A percentile compares a stretch with the other conserved stretches of the same genome.
These are phyloP conservation scores for Solanum chacoense DNA, from an alignment of 305 asterid genomes.

Conservation along the genomic window DNA sequence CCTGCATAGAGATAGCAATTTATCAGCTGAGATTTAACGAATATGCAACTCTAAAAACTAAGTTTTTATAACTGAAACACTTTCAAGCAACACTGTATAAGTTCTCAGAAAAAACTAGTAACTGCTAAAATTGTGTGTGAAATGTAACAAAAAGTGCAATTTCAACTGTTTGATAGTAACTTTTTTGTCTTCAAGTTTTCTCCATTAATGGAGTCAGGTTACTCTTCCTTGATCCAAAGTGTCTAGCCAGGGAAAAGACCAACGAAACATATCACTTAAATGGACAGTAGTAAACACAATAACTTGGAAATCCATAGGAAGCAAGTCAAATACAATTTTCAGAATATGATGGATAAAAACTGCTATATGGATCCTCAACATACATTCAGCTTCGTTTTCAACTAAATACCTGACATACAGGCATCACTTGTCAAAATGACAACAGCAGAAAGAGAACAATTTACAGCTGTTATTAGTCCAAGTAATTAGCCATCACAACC, in stretches of 20 bases:
- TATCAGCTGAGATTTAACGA: background rate
- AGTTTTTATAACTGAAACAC: background rate
- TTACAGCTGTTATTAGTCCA: background rate
- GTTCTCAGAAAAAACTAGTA: background rate
- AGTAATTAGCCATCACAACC: background rate
- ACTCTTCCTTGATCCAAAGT: background rate
- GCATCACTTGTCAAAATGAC: background rate
- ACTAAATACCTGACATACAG: background rate
- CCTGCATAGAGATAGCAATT: constrained; percentile 24
- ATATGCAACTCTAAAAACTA: background rate
- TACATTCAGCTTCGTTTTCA: background rate
- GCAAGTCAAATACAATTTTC: background rate
- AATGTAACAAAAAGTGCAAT: background rate
- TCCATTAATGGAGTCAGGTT: background rate
- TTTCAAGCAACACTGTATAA: background rate
- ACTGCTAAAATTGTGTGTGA: background rate
- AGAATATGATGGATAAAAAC: background rate
- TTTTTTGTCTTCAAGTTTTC: background rate
- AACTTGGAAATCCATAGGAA: background rate
- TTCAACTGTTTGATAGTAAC: background rate
- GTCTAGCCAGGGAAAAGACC: background rate
- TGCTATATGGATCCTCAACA: background rate
- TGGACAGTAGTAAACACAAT: background rate
- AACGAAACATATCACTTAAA: background rate
- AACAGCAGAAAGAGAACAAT: background rate